Evolutionary conservation across 2,329 filamentous ascomycete species (phyloP), one percentile per base, ranked within the genome.

Genomic region (Ampelomyces quisqualis): DNA sequence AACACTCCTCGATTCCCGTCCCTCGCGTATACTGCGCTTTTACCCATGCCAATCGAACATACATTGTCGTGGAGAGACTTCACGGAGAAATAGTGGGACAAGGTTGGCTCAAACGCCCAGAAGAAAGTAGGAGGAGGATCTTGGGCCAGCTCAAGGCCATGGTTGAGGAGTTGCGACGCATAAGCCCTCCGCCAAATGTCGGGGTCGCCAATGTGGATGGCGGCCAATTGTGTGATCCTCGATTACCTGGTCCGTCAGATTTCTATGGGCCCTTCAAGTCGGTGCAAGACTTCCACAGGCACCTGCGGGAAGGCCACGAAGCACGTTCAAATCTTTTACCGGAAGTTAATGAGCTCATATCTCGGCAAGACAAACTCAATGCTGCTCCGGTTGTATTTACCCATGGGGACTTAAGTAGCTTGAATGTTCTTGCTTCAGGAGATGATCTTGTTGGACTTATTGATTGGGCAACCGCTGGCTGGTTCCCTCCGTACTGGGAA

Each of bases 401-500:
- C 2, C 76, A 80, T 60, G 71, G 71, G 3, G 77, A 81, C 53
- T 62, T 81, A 6, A 70, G 67, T 44, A 65, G 64, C 15, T 51
- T 54, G 15, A 77, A 77, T 45, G 72, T 77, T 30, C 45, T 77
- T 7, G 55, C 69, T 29, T 55, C 56, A 5, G 69, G 62, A 4
- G 67, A 72, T 37, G 53, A 67, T 4, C 55, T 80, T 20, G 65
- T 70, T 26, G 73, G 71, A 6, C 74, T 79, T 44, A 47, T 72
- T 31, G 71, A 69, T 45, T 77, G 72, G 73, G 73, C 77, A 49
- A 62, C 66, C 20, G 61, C 70, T 15, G 73, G 73, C 1, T 77
- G 70, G 72, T 76, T 72, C 51, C 73, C 72, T 2, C 57, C 63
- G n/a, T 76, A 73, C 53, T 76, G 70, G 71, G 71, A 74, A 45